phyloP scores from a whole-genome alignment of 2,329 filamentous ascomycete genomes.

The Apiospora pterosperma region DNA sequence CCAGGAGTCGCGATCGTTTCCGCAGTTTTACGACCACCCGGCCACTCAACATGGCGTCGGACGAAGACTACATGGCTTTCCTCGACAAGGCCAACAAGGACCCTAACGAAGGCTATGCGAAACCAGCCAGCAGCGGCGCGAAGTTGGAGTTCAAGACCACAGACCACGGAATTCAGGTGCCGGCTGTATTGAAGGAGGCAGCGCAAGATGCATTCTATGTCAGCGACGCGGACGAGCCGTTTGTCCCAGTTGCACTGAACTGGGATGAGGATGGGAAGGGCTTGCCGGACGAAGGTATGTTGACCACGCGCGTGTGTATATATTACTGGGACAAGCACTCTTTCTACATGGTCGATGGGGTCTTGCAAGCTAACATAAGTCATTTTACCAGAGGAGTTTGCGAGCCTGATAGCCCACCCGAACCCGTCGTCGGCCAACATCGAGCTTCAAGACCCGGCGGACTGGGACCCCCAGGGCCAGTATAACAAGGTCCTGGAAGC shows the following conservation, averaged over 20 bases:
- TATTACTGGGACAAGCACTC: background rate
- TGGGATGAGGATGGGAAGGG: slow-evolving; percentile 50
- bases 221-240: slow-evolving; percentile 84
- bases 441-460: slow-evolving; percentile 61
- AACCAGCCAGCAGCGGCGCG: slow-evolving; percentile 23
- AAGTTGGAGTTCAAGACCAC: slow-evolving; percentile 47
- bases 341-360: background rate
- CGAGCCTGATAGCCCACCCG: slow-evolving; percentile 60
- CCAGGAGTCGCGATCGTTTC: background rate
- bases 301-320: slow-evolving; percentile 3
- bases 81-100: slow-evolving; percentile 83
- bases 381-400: slow-evolving; percentile 50
- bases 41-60: slow-evolving; percentile 59
- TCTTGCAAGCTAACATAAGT: background rate
- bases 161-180: slow-evolving; percentile 56
- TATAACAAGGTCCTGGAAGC: slow-evolving; percentile 69
- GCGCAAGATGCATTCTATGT: slow-evolving; percentile 62
- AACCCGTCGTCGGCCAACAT: slow-evolving; percentile 53
- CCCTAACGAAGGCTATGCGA: slow-evolving; percentile 56
- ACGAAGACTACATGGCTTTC: slow-evolving; percentile 81
- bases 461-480: slow-evolving; percentile 70
- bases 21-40: slow-evolving; percentile 8
- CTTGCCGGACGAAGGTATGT: slow-evolving; percentile 60
- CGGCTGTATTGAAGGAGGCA: slow-evolving; percentile 50
- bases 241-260: slow-evolving; percentile 69